phyloP scores from a whole-genome alignment of 768 basidiomycete species.

The Phylloporus scabripes region DNA sequence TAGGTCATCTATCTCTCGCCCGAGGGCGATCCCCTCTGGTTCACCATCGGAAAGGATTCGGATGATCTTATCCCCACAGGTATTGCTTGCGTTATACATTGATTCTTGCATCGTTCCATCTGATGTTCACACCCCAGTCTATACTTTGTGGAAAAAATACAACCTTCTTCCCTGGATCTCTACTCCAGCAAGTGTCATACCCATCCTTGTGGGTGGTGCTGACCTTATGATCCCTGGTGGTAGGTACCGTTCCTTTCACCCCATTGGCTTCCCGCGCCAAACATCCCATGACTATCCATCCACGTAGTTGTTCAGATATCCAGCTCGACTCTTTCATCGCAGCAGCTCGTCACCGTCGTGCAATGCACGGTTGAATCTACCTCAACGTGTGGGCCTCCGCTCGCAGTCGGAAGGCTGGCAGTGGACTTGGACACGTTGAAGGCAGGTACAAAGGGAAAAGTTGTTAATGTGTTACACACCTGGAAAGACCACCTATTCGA shows the following conservation, averaged over 20 bases:
- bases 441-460: slow-evolving; percentile 66
- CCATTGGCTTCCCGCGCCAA: neutral
- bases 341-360: slow-evolving; percentile 59
- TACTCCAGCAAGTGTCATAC: slow-evolving; percentile 67
- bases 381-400: slow-evolving; percentile 38
- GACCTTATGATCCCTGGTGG: slow-evolving; percentile 89
- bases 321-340: slow-evolving; percentile 32
- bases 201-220: slow-evolving; percentile 68
- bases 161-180: slow-evolving; percentile 65
- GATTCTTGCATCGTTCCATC: neutral
- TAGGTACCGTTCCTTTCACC: slow-evolving; percentile 30
- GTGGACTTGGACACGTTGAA: slow-evolving; percentile 45
- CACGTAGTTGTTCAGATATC: slow-evolving; percentile 53
- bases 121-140: slow-evolving; percentile 37
- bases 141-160: slow-evolving; percentile 73
- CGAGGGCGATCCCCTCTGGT: slow-evolving; percentile 75
- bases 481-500: slow-evolving; percentile 77
- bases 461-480: slow-evolving; percentile 64
- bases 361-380: slow-evolving; percentile 37
- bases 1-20: slow-evolving; percentile 61
- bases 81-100: slow-evolving; percentile 10
- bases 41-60: slow-evolving; percentile 61
- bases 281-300: neutral
- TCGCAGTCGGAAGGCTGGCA: slow-evolving; percentile 75
- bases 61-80: slow-evolving; percentile 71